Base-by-base conservation (phyloP, 441 rosid species). In the Theobroma grandiflorum region DNA sequence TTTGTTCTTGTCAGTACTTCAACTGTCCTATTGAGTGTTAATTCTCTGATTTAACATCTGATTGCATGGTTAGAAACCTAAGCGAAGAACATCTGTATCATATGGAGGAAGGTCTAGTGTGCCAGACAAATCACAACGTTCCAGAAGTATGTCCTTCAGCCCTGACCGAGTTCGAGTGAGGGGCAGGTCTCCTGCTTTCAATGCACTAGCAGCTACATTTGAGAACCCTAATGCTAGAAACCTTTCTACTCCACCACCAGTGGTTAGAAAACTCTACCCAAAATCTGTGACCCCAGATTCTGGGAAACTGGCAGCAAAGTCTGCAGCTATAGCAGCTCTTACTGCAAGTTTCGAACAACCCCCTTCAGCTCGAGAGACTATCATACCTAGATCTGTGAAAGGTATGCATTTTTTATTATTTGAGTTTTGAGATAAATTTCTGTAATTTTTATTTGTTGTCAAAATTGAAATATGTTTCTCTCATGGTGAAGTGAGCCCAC, bases 161-260 rank as follows among this genome's bases (percentile, higher is more conserved):
- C 96, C 98, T 38, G 99, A 97, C 40, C 90, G 99, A 80, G 93
- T 90, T 82, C 98, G 99, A 31, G 93, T 91, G 76, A 91, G 99
- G 84, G 99, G 99, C 81, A 90, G 99, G 87, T 97, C 99, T 53
- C 99, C 99, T 15, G 98, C 99, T 72, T 97, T 97, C 90, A 97
- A 91, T 82, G 97, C 96, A 22, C 92, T 97, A 42, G 99, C 99
- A 76, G 97, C 99, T 78, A 95, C 83, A 81, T 97, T 97, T 82
- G 99, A 96, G 90, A 95, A 86, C 81, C 70, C 93, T 72, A 95
- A 80, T 84, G 76, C 87, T 26, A 90, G 99, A 84, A 97, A 97
- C 86, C 99, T 93, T 78, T 97, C 99, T 64, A 94, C 99, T 82
- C 99, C 99, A 52, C 99, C 99, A 6, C 99, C 99, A n/a, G 85